These are phyloP conservation scores for Termitomyces sp. DNA, from an alignment of 768 basidiomycete species.

Conservation along the genomic window DNA sequence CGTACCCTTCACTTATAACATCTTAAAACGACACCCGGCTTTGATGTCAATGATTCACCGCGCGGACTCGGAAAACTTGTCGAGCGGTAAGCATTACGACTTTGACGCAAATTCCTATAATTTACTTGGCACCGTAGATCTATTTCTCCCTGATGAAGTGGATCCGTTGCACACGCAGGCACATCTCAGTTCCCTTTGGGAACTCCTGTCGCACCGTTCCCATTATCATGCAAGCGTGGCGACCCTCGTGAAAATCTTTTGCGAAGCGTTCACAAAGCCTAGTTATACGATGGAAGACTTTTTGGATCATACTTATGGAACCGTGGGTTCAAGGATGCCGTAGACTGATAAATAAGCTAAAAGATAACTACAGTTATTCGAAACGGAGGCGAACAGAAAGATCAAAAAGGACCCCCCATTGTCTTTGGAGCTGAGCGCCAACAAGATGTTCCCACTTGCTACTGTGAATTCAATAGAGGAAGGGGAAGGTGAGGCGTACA, in stretches of 20 bases:
- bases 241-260: conserved; percentile 81
- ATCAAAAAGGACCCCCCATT: conserved; percentile 76
- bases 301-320: conserved; percentile 86
- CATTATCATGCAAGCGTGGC: conserved; percentile 89
- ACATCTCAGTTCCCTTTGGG: conserved; percentile 88
- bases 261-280: conserved; percentile 92
- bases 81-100: conserved; percentile 23
- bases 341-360: background rate
- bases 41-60: conserved; percentile 94
- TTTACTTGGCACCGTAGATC: conserved; percentile 33
- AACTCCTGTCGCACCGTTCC: conserved; percentile 67
- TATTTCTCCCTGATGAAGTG: conserved; percentile 58
- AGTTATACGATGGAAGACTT: conserved; percentile 92
- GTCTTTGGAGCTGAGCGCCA: conserved; percentile 33
- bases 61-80: conserved; percentile 27
- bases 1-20: conserved; percentile 91
- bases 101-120: background rate
- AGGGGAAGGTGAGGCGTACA: background rate
- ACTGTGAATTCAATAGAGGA: background rate
- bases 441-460: background rate
- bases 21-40: conserved; percentile 86
- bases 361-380: conserved; percentile 58
- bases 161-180: conserved; percentile 79
- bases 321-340: conserved; percentile 40
- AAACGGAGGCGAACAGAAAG: conserved; percentile 73